phyloP scores from a whole-genome alignment of 2,329 filamentous ascomycete genomes.

The Akanthomyces dipterigenus region DNA sequence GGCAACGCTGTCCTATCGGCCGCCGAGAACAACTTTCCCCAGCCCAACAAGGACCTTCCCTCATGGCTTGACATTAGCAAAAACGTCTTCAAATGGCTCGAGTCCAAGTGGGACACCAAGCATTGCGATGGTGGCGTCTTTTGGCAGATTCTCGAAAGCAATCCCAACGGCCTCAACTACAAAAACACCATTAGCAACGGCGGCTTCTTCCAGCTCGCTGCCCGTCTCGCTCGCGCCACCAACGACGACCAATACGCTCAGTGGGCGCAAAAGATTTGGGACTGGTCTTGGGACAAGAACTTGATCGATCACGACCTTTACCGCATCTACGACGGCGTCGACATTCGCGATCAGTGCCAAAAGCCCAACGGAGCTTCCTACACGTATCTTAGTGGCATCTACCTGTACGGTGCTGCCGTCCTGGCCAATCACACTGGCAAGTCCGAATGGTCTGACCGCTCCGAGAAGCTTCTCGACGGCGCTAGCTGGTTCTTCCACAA shows the following conservation, averaged over 20 bases:
- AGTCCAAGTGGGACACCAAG: slow-evolving; percentile 57
- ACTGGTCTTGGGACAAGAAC: slow-evolving; percentile 54
- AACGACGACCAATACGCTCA: slow-evolving; percentile 58
- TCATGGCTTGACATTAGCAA: slow-evolving; percentile 55
- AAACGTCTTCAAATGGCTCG: slow-evolving; percentile 63
- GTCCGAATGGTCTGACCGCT: slow-evolving; percentile 46
- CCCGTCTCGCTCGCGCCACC: slow-evolving; percentile 64
- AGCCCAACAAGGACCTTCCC: slow-evolving; percentile 43
- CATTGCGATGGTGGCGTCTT: slow-evolving; percentile 62
- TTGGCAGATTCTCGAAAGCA: slow-evolving; percentile 70
- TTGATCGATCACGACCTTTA: slow-evolving; percentile 47
- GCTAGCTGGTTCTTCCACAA: slow-evolving; percentile 49
- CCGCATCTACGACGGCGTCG: slow-evolving; percentile 58
- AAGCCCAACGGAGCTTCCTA: slow-evolving; percentile 50
- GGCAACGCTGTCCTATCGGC: slow-evolving; percentile 57
- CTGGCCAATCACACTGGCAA: slow-evolving; percentile 55
- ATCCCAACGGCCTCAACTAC: slow-evolving; percentile 64
- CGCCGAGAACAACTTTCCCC: slow-evolving; percentile 54
- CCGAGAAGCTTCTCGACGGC: slow-evolving; percentile 45
- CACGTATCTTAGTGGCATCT: slow-evolving; percentile 60
- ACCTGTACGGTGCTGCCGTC: slow-evolving; percentile 57
- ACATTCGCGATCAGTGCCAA: slow-evolving; percentile 46
- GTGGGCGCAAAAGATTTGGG: slow-evolving; percentile 61
- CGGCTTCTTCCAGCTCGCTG: slow-evolving; percentile 74
- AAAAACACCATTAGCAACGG: slow-evolving; percentile 72